phyloP scores from a whole-genome alignment of 2,329 filamentous ascomycete species.

The Arthroderma sp. region DNA sequence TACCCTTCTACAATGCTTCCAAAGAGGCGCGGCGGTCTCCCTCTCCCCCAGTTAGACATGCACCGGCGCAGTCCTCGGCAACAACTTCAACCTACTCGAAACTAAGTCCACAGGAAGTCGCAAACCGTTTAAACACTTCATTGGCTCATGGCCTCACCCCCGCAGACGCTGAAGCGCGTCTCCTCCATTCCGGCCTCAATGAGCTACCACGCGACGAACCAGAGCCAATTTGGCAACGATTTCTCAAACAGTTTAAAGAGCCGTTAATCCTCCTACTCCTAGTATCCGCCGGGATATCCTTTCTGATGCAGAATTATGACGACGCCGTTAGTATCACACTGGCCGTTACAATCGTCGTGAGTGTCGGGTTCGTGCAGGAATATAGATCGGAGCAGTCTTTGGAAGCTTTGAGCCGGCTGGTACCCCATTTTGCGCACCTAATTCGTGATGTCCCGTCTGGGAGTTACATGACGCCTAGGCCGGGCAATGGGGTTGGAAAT shows the following conservation, averaged over 20 bases:
- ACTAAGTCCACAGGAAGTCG: conserved; percentile 66
- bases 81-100: conserved; percentile 42
- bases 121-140: conserved; percentile 67
- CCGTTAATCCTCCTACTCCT: conserved; percentile 87
- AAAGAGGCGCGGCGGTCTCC: conserved; percentile 7
- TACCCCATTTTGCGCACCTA: conserved; percentile 92
- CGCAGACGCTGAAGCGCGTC: conserved; percentile 64
- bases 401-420: conserved; percentile 82
- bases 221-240: conserved; percentile 88
- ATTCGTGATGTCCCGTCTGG: conserved; percentile 47
- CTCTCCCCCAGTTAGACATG: conserved; percentile 9
- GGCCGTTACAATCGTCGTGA: conserved; percentile 92
- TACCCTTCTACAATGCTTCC: conserved; percentile 44
- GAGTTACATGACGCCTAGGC: conserved; percentile 12
- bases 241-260: conserved; percentile 93
- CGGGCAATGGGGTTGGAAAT: conserved; percentile 9
- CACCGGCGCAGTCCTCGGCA: conserved; percentile 12
- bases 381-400: conserved; percentile 96
- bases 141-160: conserved; percentile 67
- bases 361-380: conserved; percentile 92
- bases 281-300: conserved; percentile 72
- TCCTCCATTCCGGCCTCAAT: conserved; percentile 75
- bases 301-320: conserved; percentile 84
- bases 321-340: conserved; percentile 93
- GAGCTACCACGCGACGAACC: conserved; percentile 89